These are phyloP conservation scores for Tetrahymena elliotti DNA, from an alignment of 73 alveolate species.

Conservation along the genomic window DNA sequence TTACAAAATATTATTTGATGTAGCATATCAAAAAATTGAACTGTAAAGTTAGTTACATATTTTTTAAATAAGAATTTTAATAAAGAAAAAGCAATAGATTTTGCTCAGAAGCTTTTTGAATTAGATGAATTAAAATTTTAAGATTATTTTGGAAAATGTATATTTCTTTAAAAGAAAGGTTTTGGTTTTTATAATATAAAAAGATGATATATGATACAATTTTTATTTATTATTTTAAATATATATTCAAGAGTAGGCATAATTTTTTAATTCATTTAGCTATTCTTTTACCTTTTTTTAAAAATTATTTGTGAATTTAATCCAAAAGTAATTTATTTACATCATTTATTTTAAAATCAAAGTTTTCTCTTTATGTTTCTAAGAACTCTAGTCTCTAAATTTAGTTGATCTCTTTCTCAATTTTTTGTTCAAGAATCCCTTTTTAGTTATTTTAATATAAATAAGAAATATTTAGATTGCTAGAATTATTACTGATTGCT, in stretches of 20 bases:
- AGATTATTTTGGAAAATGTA: too few relatives aligned
- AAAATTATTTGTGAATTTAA: not conserved
- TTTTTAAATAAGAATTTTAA: too few relatives aligned
- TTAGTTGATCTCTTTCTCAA: not conserved
- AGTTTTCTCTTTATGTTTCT: not conserved
- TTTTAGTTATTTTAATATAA: not conserved
- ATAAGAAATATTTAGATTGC: not conserved
- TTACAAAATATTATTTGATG: too few relatives aligned
- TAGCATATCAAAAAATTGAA: too few relatives aligned
- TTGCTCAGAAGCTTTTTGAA: too few relatives aligned
- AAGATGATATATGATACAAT: not conserved
- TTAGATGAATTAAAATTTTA: too few relatives aligned
- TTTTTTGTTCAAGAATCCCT: not conserved
- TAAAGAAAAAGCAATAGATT: too few relatives aligned
- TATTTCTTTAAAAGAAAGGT: not conserved
- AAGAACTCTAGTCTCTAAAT: not conserved
- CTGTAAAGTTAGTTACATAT: too few relatives aligned
- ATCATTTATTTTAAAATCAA: not conserved
- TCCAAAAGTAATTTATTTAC: not conserved
- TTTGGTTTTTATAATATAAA: not conserved
- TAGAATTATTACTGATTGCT: not conserved
- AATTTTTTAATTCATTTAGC: not conserved
- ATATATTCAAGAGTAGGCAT: not conserved
- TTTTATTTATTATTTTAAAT: not conserved
- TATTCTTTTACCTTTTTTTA: not conserved